Evolutionary conservation across 2,329 filamentous ascomycete species (phyloP).

Genomic region (Neocucurbitaria cava): DNA sequence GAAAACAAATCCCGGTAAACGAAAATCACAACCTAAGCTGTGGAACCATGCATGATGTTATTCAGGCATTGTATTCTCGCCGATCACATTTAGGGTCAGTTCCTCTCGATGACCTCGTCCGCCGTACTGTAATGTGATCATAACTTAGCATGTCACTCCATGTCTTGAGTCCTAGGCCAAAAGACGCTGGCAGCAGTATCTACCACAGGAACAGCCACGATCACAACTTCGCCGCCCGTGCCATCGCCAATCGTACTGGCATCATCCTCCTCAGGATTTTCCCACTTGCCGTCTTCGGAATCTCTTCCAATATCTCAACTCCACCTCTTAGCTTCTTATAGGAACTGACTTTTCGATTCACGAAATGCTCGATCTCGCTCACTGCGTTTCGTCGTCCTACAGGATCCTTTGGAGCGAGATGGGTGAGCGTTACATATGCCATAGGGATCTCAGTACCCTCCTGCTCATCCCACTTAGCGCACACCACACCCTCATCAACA

Average conservation of each 20-base stretch:
- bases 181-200: no score
- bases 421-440: conserved; percentile 34
- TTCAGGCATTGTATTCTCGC: neutral
- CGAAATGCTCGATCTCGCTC: conserved; percentile 27
- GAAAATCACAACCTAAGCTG: neutral
- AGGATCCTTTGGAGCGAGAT: conserved; percentile 4
- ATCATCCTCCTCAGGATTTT: conserved; percentile 38
- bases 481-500: conserved; percentile 24
- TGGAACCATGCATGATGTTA: neutral
- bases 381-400: conserved; percentile 3
- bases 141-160: neutral
- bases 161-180: no score
- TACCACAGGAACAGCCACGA: neutral
- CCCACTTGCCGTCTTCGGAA: conserved; percentile 38
- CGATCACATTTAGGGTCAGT: neutral
- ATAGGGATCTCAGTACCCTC: conserved; percentile 39
- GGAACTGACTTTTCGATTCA: conserved; percentile 35
- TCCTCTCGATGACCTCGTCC: neutral
- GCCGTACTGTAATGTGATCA: neutral
- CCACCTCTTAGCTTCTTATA: conserved; percentile 42
- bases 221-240: conserved; percentile 5
- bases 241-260: conserved; percentile 17
- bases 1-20: neutral
- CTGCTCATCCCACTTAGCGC: conserved; percentile 32
- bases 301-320: conserved; percentile 27